Conservation (phyloP, 2,329 filamentous ascomycete species). For the Fusarium brachygibbosum region DNA sequence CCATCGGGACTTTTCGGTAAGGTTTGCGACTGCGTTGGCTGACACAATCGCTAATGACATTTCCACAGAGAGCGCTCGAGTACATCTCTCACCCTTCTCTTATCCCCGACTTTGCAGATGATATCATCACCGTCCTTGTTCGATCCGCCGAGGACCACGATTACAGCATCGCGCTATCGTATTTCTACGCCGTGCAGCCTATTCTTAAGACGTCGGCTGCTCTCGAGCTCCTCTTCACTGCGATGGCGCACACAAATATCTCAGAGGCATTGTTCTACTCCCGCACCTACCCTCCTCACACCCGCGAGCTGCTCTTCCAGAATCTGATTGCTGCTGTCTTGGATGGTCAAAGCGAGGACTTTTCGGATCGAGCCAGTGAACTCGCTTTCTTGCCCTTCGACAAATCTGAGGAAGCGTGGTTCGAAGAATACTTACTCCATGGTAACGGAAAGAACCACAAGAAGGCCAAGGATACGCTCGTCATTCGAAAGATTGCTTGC, state of each 20-base stretch:
- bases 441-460: conserved; percentile 75
- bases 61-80: conserved; percentile 72
- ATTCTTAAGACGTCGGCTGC: conserved; percentile 74
- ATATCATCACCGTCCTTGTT: conserved; percentile 80
- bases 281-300: conserved; percentile 71
- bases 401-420: conserved; percentile 78
- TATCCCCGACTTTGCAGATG: conserved; percentile 84
- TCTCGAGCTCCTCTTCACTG: conserved; percentile 76
- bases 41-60: conserved; percentile 4
- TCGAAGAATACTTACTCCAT: conserved; percentile 75
- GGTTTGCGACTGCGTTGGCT: background rate
- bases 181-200: conserved; percentile 82
- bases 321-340: conserved; percentile 73
- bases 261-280: conserved; percentile 81
- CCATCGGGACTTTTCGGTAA: conserved; percentile 74
- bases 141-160: conserved; percentile 71
- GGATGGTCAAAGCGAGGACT: conserved; percentile 55
- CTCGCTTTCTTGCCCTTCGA: conserved; percentile 81
- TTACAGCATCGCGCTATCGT: conserved; percentile 77
- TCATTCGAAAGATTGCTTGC: conserved; percentile 79
- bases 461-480: conserved; percentile 78
- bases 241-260: conserved; percentile 75
- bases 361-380: conserved; percentile 72
- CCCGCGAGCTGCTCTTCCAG: conserved; percentile 75
- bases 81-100: conserved; percentile 84